phyloP scores from a whole-genome alignment of 306 rosid genomes.

The Vachellia pachyceras region DNA sequence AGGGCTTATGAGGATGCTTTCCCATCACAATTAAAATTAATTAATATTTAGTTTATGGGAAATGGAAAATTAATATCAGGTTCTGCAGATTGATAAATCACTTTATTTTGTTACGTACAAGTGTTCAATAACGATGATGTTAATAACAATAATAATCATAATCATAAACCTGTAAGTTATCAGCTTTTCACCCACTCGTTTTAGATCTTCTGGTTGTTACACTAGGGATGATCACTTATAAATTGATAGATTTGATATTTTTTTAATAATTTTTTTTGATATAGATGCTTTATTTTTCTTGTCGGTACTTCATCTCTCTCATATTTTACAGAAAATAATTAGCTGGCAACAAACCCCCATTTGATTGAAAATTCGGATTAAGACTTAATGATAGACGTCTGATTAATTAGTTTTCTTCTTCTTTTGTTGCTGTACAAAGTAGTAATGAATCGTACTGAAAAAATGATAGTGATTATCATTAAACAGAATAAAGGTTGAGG shows the following conservation, averaged over 20 bases:
- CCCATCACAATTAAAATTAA: not conserved
- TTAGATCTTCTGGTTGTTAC: constrained; percentile 24
- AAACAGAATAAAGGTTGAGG: not conserved
- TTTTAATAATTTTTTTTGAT: not conserved
- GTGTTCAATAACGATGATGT: not conserved
- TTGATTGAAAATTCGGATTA: constrained; percentile 13
- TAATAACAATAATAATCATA: not conserved
- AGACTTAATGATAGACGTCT: not conserved
- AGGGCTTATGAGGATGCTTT: too few relatives aligned
- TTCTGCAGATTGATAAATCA: not conserved
- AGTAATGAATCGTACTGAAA: not conserved
- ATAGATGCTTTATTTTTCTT: not conserved
- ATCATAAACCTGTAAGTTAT: not conserved
- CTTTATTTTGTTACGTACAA: constrained; percentile 4
- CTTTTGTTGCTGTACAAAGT: not conserved
- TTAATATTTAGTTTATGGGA: not conserved
- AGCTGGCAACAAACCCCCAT: constrained; percentile 23
- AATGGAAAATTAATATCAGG: not conserved
- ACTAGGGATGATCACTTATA: constrained; percentile 9
- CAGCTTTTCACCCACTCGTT: constrained; percentile 25
- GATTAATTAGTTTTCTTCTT: not conserved
- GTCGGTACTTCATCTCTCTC: constrained; percentile 15
- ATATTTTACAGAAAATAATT: constrained; percentile 12
- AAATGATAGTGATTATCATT: not conserved
- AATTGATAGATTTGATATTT: constrained; percentile 37